Conservation (phyloP, 2,329 filamentous ascomycete species). For the Penicillium sclerotigenum region DNA sequence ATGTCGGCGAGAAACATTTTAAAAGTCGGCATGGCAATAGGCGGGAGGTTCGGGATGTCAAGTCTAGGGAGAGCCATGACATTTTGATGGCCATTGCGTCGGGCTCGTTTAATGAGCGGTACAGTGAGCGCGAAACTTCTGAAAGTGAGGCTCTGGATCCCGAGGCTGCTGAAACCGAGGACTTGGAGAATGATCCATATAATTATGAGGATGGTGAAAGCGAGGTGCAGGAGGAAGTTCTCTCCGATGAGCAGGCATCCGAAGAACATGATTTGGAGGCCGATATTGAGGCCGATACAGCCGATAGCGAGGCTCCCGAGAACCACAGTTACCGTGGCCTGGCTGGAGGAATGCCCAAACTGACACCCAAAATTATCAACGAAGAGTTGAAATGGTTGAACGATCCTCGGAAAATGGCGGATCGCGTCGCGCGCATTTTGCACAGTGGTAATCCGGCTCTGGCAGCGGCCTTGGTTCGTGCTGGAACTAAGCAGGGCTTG, state of each 20-base stretch:
- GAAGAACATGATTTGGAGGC: not conserved
- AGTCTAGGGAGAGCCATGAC: not conserved
- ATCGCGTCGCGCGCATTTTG: constrained; percentile 63
- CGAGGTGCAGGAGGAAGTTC: not conserved
- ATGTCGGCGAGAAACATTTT: not conserved
- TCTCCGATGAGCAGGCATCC: not conserved
- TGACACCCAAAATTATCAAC: constrained; percentile 34
- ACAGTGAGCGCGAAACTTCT: not conserved
- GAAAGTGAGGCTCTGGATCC: constrained; percentile 1
- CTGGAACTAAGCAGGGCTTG: constrained; percentile 60
- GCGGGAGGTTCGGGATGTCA: not conserved
- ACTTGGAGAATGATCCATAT: not conserved
- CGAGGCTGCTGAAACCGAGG: not conserved
- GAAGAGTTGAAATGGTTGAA: constrained; percentile 61
- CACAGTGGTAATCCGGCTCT: constrained; percentile 59
- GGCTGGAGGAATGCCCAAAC: not conserved
- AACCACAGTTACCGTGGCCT: not conserved
- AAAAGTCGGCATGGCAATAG: not conserved
- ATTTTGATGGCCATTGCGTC: constrained; percentile 9
- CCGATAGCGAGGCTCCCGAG: not conserved
- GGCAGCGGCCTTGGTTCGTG: constrained; percentile 65
- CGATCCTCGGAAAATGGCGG: constrained; percentile 71
- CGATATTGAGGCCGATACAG: not conserved
- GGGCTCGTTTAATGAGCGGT: not conserved
- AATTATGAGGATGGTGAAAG: not conserved